phyloP scores from a whole-genome alignment of 2,329 filamentous ascomycete genomes.

The Venturiaceae sp. region DNA sequence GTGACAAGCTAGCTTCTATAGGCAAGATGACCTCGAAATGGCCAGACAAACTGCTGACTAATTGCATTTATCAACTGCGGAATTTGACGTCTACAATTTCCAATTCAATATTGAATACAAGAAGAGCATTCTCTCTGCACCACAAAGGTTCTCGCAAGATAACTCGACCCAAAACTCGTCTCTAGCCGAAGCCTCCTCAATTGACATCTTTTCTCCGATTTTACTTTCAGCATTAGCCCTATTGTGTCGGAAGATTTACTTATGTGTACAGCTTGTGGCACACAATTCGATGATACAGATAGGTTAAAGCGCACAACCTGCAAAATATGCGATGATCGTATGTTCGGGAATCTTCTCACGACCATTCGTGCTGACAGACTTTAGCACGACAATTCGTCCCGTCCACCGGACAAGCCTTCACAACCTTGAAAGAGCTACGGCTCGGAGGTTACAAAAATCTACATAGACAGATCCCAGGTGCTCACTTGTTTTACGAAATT shows the following conservation, averaged over 20 bases:
- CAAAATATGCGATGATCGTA: constrained; percentile 57
- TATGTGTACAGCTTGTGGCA: constrained; percentile 61
- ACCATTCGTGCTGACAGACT: not conserved
- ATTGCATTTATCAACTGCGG: too few relatives aligned
- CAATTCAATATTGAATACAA: too few relatives aligned
- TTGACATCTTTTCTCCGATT: too few relatives aligned
- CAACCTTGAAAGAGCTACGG: constrained; percentile 34
- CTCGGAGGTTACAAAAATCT: not conserved
- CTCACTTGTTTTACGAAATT: constrained; percentile 35
- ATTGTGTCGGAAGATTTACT: constrained; percentile 37
- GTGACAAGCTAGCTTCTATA: too few relatives aligned
- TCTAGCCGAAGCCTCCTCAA: too few relatives aligned
- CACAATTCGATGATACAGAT: constrained; percentile 53
- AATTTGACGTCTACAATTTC: too few relatives aligned
- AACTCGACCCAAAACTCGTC: too few relatives aligned
- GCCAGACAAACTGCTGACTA: too few relatives aligned
- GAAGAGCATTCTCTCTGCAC: too few relatives aligned
- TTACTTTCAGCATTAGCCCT: too few relatives aligned
- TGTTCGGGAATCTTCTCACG: not conserved
- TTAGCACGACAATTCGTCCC: constrained; percentile 57
- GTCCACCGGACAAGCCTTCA: constrained; percentile 54
- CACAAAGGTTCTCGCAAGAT: too few relatives aligned
- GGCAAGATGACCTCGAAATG: too few relatives aligned
- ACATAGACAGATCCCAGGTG: constrained; percentile 28
- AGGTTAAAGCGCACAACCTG: constrained; percentile 42